Percentiles rank a stretch among this genome's conserved stretches.
Evolutionary conservation across 164 flowering plant genomes (phyloP).

Genomic region (Tinospora cordifolia): DNA sequence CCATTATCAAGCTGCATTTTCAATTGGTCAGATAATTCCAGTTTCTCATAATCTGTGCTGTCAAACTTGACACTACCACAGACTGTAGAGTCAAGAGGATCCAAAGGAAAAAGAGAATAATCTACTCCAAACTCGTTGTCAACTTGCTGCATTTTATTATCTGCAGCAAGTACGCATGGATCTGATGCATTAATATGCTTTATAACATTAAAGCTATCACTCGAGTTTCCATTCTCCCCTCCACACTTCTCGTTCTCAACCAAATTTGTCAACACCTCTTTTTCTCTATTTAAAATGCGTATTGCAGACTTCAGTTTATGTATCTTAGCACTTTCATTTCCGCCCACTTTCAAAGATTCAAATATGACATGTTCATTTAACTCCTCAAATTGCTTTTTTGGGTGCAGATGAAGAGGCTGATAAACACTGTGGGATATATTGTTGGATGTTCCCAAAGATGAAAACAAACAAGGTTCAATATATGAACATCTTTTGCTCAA

Average conservation of each 20-base stretch:
- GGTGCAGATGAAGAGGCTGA: constrained; percentile 18
- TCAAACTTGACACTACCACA: constrained; percentile 16
- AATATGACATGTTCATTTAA: constrained; percentile 19
- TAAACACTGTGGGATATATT: constrained; percentile 9
- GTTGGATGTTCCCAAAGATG: constrained; percentile 13
- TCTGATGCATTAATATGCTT: constrained; percentile 11
- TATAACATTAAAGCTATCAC: constrained; percentile 13
- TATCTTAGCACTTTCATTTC: constrained; percentile 21
- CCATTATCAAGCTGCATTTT: constrained; percentile 19
- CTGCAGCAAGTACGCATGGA: constrained; percentile 11
- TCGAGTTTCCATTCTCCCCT: constrained; percentile 20
- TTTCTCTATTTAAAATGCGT: constrained; percentile 16
- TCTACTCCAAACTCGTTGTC: constrained; percentile 20
- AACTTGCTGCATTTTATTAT: constrained; percentile 18
- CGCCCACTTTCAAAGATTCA: constrained; percentile 11
- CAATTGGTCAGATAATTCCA: constrained; percentile 18
- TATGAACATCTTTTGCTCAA: constrained; percentile 18
- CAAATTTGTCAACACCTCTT: constrained; percentile 20
- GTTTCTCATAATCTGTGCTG: constrained; percentile 11
- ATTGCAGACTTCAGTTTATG: constrained; percentile 18
- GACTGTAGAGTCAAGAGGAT: constrained; percentile 15
- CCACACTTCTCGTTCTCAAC: constrained; percentile 10
- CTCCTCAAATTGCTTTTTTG: constrained; percentile 20
- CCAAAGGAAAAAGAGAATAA: constrained; percentile 17
- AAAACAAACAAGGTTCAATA: constrained; percentile 17